A percentile compares a stretch with the other conserved stretches of the same genome.
These are phyloP conservation scores for Quercus robur DNA, from an alignment of 306 rosid species.

Conservation along the genomic window DNA sequence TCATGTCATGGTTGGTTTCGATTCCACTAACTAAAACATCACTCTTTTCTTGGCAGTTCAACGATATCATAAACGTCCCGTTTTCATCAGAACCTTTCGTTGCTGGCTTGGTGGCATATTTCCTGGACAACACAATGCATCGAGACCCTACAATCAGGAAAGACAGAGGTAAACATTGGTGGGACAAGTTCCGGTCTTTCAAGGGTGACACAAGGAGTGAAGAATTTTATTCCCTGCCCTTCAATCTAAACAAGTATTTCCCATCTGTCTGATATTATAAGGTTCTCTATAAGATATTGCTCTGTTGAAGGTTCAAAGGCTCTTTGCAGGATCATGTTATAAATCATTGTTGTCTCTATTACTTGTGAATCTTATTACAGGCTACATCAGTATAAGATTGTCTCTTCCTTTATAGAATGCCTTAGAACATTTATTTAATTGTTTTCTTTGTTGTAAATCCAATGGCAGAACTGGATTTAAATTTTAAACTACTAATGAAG, in stretches of 20 bases:
- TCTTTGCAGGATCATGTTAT: conserved; percentile 22
- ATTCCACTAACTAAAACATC: background rate
- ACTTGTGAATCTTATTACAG: background rate
- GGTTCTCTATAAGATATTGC: conserved; percentile 22
- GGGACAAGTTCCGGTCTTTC: conserved; percentile 87
- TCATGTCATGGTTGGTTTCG: background rate
- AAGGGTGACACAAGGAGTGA: conserved; percentile 81
- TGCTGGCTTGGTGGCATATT: conserved; percentile 79
- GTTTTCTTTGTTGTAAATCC: conserved; percentile 52
- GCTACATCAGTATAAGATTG: conserved; percentile 35
- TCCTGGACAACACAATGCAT: conserved; percentile 84
- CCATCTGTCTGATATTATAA: conserved; percentile 75
- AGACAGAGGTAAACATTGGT: conserved; percentile 97
- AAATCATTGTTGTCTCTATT: conserved; percentile 20
- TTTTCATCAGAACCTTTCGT: conserved; percentile 90
- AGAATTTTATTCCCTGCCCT: conserved; percentile 92
- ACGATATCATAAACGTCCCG: conserved; percentile 90
- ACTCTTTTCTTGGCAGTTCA: conserved; percentile 59
- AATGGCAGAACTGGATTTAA: conserved; percentile 33
- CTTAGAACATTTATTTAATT: conserved; percentile 40
- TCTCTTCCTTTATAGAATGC: conserved; percentile 30
- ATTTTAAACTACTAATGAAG: conserved; percentile 28
- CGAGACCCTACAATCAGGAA: conserved; percentile 56
- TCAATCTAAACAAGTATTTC: conserved; percentile 92
- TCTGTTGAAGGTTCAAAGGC: conserved; percentile 16